A percentile compares a stretch with the other conserved stretches of the same genome.
phyloP scores from a whole-genome alignment of 78 protist species.

The Guillardia theta region DNA sequence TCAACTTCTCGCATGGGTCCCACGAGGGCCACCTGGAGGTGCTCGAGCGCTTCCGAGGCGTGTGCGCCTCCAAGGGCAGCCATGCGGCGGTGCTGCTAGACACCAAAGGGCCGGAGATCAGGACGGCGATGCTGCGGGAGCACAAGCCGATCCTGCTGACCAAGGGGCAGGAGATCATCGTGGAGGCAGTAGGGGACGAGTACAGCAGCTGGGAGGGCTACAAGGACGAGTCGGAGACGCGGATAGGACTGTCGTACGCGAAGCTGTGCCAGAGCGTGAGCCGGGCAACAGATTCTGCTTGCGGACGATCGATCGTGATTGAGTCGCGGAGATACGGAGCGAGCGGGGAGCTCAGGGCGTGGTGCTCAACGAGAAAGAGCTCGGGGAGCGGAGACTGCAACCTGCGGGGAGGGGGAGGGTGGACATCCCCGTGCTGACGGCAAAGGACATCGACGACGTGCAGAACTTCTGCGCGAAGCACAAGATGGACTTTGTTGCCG shows the following conservation, averaged over 20 bases:
- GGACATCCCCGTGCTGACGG: slow-evolving; percentile 77
- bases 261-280: slow-evolving; percentile 5
- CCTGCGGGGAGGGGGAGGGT: slow-evolving; percentile 75
- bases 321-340: not conserved
- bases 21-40: slow-evolving; percentile 55
- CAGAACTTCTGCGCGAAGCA: slow-evolving; percentile 26
- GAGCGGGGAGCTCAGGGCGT: not conserved
- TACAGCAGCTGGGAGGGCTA: slow-evolving; percentile 32
- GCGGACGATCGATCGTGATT: slow-evolving; percentile 10
- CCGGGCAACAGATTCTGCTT: not conserved
- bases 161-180: slow-evolving; percentile 21
- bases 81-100: slow-evolving; percentile 55
- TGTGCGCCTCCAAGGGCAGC: not conserved
- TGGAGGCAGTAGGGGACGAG: slow-evolving; percentile 11
- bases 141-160: not conserved
- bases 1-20: slow-evolving; percentile 81
- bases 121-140: slow-evolving; percentile 57
- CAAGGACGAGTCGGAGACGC: slow-evolving; percentile 39
- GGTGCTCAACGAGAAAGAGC: slow-evolving; percentile 63
- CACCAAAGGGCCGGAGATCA: slow-evolving; percentile 79
- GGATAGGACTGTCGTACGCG: slow-evolving; percentile 36
- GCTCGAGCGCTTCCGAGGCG: slow-evolving; percentile 36
- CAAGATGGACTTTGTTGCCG: slow-evolving; percentile 29
- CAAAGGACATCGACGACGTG: slow-evolving; percentile 75
- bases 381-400: slow-evolving; percentile 75